Conservation (phyloP, 208 protist genomes). For the Dictyostelium gargantuum region DNA sequence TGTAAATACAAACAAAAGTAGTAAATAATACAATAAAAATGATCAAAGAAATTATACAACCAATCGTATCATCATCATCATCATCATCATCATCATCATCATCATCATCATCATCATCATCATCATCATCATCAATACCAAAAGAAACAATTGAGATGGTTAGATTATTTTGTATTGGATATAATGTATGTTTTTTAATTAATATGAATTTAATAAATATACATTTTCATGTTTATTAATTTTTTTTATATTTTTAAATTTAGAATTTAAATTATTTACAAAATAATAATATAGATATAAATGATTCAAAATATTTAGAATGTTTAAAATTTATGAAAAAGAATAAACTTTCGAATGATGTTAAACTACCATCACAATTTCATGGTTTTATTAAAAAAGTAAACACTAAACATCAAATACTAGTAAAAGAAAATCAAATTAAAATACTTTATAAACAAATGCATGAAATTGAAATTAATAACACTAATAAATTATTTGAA, state of each 20-base stretch:
- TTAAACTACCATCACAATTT: too few species aligned
- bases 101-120: neutral
- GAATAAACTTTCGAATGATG: too few species aligned
- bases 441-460: too few species aligned
- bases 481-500: too few species aligned
- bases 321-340: too few species aligned
- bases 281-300: too few species aligned
- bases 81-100: neutral
- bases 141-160: neutral
- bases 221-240: too few species aligned
- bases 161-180: neutral
- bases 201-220: slow-evolving; percentile 59
- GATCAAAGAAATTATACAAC: neutral
- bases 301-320: too few species aligned
- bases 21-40: neutral
- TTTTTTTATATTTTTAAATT: too few species aligned
- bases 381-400: slow-evolving; percentile 71
- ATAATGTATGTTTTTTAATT: neutral
- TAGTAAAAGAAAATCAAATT: too few species aligned
- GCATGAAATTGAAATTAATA: too few species aligned
- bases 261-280: too few species aligned
- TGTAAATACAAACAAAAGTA: neutral
- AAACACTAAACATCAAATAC: neutral
- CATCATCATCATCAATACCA: neutral
- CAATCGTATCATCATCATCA: neutral